These are phyloP conservation scores for Astrothelium subdiscretum DNA, from an alignment of 495 filamentous ascomycete species.

Conservation along the genomic window DNA sequence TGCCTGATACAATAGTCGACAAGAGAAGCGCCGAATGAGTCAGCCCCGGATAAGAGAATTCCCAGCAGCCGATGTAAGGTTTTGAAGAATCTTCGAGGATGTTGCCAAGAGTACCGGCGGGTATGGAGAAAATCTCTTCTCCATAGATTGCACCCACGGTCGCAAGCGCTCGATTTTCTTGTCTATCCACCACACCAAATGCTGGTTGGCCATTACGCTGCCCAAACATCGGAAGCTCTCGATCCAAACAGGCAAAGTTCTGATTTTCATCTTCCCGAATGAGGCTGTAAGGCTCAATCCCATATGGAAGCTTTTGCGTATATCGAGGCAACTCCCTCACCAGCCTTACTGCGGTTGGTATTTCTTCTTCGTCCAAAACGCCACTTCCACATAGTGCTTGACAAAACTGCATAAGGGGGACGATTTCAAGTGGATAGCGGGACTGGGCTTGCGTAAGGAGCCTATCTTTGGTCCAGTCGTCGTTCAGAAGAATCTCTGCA, in stretches of 20 bases:
- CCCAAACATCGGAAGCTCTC: constrained; percentile 30
- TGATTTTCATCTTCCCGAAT: constrained; percentile 75
- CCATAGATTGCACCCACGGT: not conserved
- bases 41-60: constrained; percentile 64
- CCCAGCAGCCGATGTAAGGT: constrained; percentile 55
- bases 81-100: constrained; percentile 30
- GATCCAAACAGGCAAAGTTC: constrained; percentile 47
- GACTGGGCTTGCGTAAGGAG: constrained; percentile 38
- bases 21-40: constrained; percentile 67
- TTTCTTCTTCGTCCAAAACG: constrained; percentile 36
- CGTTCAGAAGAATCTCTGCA: not conserved
- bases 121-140: constrained; percentile 6
- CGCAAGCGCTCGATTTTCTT: not conserved
- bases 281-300: constrained; percentile 58
- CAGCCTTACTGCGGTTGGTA: constrained; percentile 39
- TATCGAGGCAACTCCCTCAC: constrained; percentile 56
- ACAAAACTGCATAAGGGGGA: constrained; percentile 63
- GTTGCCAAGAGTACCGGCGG: constrained; percentile 10
- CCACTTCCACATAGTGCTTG: constrained; percentile 40
- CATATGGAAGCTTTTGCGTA: constrained; percentile 55
- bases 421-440: constrained; percentile 77
- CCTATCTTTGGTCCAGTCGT: not conserved
- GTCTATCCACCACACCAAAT: not conserved
- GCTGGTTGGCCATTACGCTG: not conserved
- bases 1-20: constrained; percentile 20